Evolutionary conservation across 2,329 filamentous ascomycete species (phyloP), one percentile per base, ranked within the genome.

Genomic region (Cytospora chrysosperma): DNA sequence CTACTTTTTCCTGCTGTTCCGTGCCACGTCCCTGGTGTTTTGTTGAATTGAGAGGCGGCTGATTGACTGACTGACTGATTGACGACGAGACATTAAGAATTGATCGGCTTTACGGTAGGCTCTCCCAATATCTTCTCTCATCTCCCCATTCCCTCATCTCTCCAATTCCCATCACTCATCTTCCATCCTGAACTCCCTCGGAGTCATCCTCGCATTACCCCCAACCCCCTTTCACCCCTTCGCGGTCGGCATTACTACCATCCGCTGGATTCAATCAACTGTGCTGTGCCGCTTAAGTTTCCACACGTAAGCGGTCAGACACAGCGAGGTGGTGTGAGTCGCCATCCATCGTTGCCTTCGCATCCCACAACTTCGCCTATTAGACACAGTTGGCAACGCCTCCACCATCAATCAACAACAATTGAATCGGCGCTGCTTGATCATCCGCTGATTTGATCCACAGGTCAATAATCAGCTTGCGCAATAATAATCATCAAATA

Each of bases 21-120:
- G n/a, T 24, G n/a, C 37, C 24, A 26, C 55, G 55, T 64, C 61
- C n/a, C 57, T 57, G 57, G 57, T 61, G 57, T 61, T 61, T 34
- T 34, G 32, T 54, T 21, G 49, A 63, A 51, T 61, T 55, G 61
- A 61, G 61, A 61, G 53, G 53, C 64, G 47, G 13, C 53, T 30
- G 30, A 63, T 26, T 43, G 30, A 59, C 56, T 51, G 24, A 61
- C 51, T 51, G 56, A 50, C 47, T 40, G 27, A 58, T 28, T 26
- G 56, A 40, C 56, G 43, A 27, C 28, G 26, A 26, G 21, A 26
- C 56, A 17, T 37, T 50, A 28, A 7, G n/a, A 59, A 12, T 40
- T 37, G 61, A 59, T 65, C 61, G 24, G 47, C 40, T 49, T 26
- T 43, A 50, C 58, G 64, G 61, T 65, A 54, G 56, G 64, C 43